These are phyloP conservation scores for Lodderomyces parapsilosis DNA, from an alignment of 1,139 yeast genomes.

Conservation along the genomic window DNA sequence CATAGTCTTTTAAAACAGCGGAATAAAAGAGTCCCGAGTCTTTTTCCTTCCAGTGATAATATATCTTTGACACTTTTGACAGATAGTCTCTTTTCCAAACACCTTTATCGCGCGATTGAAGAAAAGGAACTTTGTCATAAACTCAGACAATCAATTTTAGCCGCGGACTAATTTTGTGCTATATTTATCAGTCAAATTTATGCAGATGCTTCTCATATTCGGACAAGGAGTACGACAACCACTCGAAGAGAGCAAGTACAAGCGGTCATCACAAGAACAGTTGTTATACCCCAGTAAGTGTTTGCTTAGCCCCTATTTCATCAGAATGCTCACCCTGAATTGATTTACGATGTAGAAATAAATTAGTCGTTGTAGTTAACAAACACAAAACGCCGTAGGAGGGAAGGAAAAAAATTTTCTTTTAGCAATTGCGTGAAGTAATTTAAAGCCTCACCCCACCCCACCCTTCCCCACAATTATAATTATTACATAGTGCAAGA, in stretches of 20 bases:
- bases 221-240: not conserved
- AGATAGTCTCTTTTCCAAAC: not conserved
- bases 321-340: no score
- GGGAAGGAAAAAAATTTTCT: not conserved
- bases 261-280: no score
- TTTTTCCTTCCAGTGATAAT: not conserved
- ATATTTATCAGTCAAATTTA: no score
- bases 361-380: not conserved
- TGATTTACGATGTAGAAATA: no score
- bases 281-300: no score
- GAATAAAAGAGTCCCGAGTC: no score
- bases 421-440: not conserved
- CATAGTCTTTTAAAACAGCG: no score
- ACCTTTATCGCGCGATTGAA: not conserved
- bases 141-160: not conserved
- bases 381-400: not conserved
- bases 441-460: not conserved
- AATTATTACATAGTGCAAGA: no score
- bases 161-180: not conserved
- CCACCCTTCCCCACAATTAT: not conserved
- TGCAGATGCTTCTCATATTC: no score
- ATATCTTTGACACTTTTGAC: not conserved
- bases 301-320: no score
- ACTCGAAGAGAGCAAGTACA: no score
- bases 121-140: not conserved